Conservation (phyloP, 345 rosid genomes). For the Noccaea caerulescens region DNA sequence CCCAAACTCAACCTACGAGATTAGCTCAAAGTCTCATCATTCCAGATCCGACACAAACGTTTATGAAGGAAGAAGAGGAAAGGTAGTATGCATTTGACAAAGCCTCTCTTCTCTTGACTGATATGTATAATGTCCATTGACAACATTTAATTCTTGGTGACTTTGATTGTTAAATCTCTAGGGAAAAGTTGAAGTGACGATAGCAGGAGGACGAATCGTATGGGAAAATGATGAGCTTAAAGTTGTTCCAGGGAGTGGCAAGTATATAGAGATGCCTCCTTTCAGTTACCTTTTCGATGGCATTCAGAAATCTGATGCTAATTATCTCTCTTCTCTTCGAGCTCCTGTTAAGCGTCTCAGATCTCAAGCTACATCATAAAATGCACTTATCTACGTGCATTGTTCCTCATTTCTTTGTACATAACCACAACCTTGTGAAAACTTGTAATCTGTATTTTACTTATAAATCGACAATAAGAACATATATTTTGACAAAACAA, state of each 20-base stretch:
- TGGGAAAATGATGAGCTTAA: constrained; percentile 83
- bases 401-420: neutral
- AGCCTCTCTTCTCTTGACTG: neutral
- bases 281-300: constrained; percentile 82
- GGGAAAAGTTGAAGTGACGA: constrained; percentile 97
- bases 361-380: constrained; percentile 47
- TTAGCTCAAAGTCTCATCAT: constrained; percentile 76
- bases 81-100: constrained; percentile 52
- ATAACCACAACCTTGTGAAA: neutral
- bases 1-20: constrained; percentile 79
- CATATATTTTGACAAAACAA: neutral
- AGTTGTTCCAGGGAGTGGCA: constrained; percentile 74
- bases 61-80: constrained; percentile 77
- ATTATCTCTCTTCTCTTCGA: constrained; percentile 66
- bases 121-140: neutral
- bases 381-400: neutral
- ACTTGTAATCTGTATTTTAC: too few species aligned
- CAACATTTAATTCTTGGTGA: constrained; percentile 3
- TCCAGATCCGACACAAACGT: constrained; percentile 89
- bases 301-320: constrained; percentile 76
- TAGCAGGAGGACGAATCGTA: constrained; percentile 80
- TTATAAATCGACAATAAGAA: too few species aligned
- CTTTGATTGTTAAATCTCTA: constrained; percentile 36
- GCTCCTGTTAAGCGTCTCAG: constrained; percentile 77
- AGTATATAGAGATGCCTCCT: constrained; percentile 74